Conservation (phyloP, 148 eudicot genomes). For the Rhododendron griersonianum region DNA sequence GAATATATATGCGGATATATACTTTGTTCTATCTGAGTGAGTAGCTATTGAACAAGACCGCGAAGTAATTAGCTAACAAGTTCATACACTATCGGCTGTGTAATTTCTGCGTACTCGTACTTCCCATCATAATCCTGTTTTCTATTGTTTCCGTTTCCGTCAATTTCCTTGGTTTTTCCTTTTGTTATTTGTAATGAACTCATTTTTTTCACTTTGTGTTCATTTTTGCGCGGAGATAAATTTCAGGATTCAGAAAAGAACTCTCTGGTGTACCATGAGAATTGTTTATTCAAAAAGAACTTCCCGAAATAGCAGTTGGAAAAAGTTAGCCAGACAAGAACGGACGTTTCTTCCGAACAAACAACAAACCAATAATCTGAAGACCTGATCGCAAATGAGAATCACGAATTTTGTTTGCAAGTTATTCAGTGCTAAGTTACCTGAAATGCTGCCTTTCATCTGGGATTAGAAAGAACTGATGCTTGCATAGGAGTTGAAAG, state of each 20-base stretch:
- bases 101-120: not conserved
- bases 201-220: not conserved
- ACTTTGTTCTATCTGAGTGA: not conserved
- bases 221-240: not conserved
- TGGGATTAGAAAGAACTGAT: too few relatives aligned
- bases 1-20: not conserved
- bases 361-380: too few relatives aligned
- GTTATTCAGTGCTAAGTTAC: too few relatives aligned
- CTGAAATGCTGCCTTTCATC: too few relatives aligned
- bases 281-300: not conserved
- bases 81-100: not conserved
- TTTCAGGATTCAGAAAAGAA: not conserved
- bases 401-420: too few relatives aligned
- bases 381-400: too few relatives aligned
- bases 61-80: not conserved
- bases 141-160: not conserved
- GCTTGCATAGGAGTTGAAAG: too few relatives aligned
- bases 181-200: not conserved
- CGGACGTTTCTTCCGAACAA: not conserved
- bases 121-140: not conserved
- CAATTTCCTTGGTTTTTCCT: not conserved
- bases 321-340: not conserved
- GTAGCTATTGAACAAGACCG: not conserved
- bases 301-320: not conserved
- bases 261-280: not conserved